Conservation (phyloP, 164 flowering plant species). For the Umbellularia californica region DNA sequence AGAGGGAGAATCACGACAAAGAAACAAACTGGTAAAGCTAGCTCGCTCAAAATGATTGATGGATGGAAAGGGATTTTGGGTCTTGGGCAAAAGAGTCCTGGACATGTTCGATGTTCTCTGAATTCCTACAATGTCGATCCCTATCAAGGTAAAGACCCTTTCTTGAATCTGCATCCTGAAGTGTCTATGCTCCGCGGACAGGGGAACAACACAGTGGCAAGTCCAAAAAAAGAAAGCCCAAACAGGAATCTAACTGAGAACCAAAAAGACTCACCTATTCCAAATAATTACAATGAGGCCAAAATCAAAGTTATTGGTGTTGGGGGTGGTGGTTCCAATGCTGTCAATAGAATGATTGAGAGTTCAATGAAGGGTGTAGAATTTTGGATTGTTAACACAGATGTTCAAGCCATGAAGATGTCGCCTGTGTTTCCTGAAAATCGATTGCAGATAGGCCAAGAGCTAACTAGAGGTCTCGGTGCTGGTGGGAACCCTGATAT, state of each 20-base stretch:
- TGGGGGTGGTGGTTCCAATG: constrained; percentile 99
- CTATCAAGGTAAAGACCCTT: constrained; percentile 56
- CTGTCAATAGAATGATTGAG: constrained; percentile 94
- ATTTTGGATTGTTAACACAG: constrained; percentile 97
- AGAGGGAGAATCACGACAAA: neutral
- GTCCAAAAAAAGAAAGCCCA: constrained; percentile 46
- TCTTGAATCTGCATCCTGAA: constrained; percentile 75
- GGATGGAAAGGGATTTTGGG: neutral
- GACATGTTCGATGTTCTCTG: constrained; percentile 38
- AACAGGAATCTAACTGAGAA: constrained; percentile 47
- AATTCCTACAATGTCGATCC: constrained; percentile 48
- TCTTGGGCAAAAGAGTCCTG: constrained; percentile 25
- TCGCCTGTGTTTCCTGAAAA: constrained; percentile 81
- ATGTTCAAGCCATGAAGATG: constrained; percentile 91
- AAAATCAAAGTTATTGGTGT: constrained; percentile 96
- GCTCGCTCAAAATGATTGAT: neutral
- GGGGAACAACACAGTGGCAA: constrained; percentile 32
- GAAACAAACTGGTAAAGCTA: neutral
- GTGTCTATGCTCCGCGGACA: constrained; percentile 83
- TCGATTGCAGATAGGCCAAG: constrained; percentile 84
- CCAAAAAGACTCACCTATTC: constrained; percentile 29
- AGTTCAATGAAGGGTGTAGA: constrained; percentile 93
- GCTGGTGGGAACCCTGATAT: constrained; percentile 98
- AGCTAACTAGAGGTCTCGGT: constrained; percentile 93
- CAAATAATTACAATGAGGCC: constrained; percentile 59